phyloP scores from a whole-genome alignment of 805 yeast genomes.

The Candida xiaguanensis region DNA sequence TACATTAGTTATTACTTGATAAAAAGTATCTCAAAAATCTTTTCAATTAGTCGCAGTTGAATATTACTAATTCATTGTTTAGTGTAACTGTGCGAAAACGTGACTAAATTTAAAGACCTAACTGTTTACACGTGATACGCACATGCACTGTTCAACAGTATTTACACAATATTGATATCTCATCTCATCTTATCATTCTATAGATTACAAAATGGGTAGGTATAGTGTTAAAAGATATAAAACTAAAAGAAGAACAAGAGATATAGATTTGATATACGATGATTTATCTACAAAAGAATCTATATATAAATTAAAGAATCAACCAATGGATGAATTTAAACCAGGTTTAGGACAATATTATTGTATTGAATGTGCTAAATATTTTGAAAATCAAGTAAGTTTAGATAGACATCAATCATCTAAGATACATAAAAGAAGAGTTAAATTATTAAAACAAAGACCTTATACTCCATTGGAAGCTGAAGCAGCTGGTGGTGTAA shows the following conservation, averaged over 20 bases:
- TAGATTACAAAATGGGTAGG: conserved; percentile 61
- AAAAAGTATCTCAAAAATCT: conserved; percentile 2
- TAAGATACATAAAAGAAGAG: conserved; percentile 84
- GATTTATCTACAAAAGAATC: conserved; percentile 67
- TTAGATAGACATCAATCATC: conserved; percentile 68
- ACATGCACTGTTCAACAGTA: background rate
- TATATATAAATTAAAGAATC: conserved; percentile 67
- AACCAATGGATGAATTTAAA: conserved; percentile 81
- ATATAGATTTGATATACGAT: conserved; percentile 73
- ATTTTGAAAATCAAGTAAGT: conserved; percentile 76
- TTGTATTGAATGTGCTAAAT: conserved; percentile 91
- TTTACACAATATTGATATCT: conserved; percentile 1
- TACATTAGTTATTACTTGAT: conserved; percentile 1
- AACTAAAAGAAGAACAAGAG: conserved; percentile 84
- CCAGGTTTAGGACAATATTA: conserved; percentile 95
- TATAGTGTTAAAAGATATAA: conserved; percentile 82
- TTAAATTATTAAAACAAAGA: conserved; percentile 65
- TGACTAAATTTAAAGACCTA: conserved; percentile 1
- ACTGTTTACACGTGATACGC: background rate
- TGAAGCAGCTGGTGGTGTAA: conserved; percentile 84
- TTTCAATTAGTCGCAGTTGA: too few relatives aligned
- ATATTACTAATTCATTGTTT: background rate
- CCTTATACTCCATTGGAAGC: conserved; percentile 89
- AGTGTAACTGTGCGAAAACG: background rate
- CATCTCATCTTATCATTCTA: conserved; percentile 7